Conservation (phyloP, 1,139 yeast genomes). For the Eremothecium sinecaudum region DNA sequence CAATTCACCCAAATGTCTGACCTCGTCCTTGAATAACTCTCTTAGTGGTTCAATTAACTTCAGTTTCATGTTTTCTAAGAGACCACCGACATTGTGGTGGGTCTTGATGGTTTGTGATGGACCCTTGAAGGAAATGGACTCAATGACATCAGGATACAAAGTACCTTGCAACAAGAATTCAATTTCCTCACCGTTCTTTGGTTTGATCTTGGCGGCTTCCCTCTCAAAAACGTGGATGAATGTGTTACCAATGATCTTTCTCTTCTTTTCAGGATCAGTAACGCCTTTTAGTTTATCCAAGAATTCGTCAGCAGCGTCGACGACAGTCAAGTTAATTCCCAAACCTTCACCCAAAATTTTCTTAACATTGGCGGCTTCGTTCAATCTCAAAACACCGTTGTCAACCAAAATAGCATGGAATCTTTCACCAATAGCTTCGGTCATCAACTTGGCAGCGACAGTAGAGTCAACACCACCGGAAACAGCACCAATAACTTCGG, state of each 20-base stretch:
- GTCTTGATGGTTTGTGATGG: constrained; percentile 99
- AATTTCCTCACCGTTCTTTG: constrained; percentile 80
- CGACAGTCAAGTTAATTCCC: constrained; percentile 88
- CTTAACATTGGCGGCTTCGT: constrained; percentile 84
- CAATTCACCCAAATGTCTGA: constrained; percentile 87
- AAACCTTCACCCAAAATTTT: constrained; percentile 84
- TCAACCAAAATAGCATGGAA: constrained; percentile 98
- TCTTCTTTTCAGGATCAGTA: constrained; percentile 97
- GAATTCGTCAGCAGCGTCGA: constrained; percentile 90
- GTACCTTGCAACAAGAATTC: constrained; percentile 96
- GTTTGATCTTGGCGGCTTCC: constrained; percentile 87
- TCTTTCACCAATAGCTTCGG: constrained; percentile 96
- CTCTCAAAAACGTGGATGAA: constrained; percentile 95
- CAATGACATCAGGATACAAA: constrained; percentile 95
- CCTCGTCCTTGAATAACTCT: constrained; percentile 98
- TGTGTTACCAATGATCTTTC: constrained; percentile 97
- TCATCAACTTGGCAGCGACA: constrained; percentile 96
- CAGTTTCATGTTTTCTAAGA: constrained; percentile 94
- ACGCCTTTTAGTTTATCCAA: constrained; percentile 80
- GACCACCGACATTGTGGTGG: constrained; percentile 98
- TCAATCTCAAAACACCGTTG: constrained; percentile 93
- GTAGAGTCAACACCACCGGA: constrained; percentile 99
- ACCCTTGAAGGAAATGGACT: constrained; percentile 97
- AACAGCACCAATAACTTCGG: constrained; percentile 98
- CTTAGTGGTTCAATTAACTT: constrained; percentile 97